Evolutionary conservation across 331 rosid species (phyloP), one percentile per base, ranked within the genome.

Genomic region (Acacia concinna): DNA sequence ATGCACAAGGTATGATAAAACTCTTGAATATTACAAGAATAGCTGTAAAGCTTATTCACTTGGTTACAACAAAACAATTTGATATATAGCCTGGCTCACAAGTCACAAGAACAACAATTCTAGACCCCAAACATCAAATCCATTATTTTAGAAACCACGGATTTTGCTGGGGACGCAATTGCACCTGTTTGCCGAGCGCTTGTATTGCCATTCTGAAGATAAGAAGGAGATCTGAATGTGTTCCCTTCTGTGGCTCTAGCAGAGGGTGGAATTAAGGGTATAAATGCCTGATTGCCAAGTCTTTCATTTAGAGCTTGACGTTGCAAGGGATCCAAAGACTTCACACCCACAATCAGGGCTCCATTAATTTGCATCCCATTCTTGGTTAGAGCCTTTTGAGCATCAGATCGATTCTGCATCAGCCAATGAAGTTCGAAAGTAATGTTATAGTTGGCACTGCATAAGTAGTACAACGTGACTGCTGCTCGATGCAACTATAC

Each of bases 51-150:
- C 35, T 66, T 84, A 44, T 63, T 57, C 71, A 28, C 37, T 81
- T 65, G 80, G 85, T 86, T 38, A 78, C 79, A 76, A 76, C 77
- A 86, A 30, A 63, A 64, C 80, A 68, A 68, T 64, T 63, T 32
- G 37, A 46, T 40, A 28, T 47, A 73, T 15, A 68, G 44, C 51
- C 72, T 78, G 68, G 64, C 68, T 44, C 23, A 56, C 64, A 49
- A 62, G 76, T 44, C 23, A 56, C 64, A 49, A 62, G 76, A 84
- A 75, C 69, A 77, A 65, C 81, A 52, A 49, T 41, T 41, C 91
- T 96, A 96, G 73, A 96, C 91, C 28, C 98, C 99, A 78, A 96
- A 96, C 98, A 96, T 96, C 88, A 96, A 89, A 81, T 96, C 99
- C 91, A 96, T 87, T 78, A 96, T 51, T 88, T 93, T 93, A 76